Conservation (phyloP, 331 rosid species). For the Quercus phellos region DNA sequence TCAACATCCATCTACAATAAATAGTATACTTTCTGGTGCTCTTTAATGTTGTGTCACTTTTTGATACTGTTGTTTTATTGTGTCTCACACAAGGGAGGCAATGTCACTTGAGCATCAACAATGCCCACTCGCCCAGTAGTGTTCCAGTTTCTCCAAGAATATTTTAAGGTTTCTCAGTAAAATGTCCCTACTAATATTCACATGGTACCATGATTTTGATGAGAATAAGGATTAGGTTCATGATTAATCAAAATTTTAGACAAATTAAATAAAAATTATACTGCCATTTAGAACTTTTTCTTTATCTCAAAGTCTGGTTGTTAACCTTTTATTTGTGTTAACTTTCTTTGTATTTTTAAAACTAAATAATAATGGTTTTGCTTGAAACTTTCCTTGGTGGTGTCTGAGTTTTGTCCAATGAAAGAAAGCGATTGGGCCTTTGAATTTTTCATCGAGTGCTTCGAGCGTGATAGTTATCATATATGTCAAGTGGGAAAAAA, state of each 20-base stretch:
- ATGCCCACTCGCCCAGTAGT: constrained; percentile 33
- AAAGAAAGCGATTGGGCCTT: background rate
- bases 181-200: constrained; percentile 26
- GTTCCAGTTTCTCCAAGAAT: constrained; percentile 23
- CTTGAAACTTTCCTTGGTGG: background rate
- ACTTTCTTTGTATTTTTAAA: constrained; percentile 11
- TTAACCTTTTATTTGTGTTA: constrained; percentile 11
- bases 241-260: constrained; percentile 31
- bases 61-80: constrained; percentile 26
- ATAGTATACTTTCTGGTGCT: constrained; percentile 1
- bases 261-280: constrained; percentile 21
- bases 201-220: constrained; percentile 60
- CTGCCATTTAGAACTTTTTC: background rate
- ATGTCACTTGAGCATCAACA: constrained; percentile 44
- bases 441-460: background rate
- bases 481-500: background rate
- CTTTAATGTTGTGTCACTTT: constrained; percentile 22
- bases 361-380: constrained; percentile 11
- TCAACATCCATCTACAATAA: background rate
- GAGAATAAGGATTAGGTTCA: constrained; percentile 45
- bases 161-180: constrained; percentile 23
- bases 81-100: constrained; percentile 68
- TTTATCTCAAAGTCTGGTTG: constrained; percentile 26
- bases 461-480: background rate
- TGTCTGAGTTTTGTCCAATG: constrained; percentile 6